Base-by-base conservation (phyloP, 495 filamentous ascomycete genomes). In the Aspergillus nanangensis region DNA sequence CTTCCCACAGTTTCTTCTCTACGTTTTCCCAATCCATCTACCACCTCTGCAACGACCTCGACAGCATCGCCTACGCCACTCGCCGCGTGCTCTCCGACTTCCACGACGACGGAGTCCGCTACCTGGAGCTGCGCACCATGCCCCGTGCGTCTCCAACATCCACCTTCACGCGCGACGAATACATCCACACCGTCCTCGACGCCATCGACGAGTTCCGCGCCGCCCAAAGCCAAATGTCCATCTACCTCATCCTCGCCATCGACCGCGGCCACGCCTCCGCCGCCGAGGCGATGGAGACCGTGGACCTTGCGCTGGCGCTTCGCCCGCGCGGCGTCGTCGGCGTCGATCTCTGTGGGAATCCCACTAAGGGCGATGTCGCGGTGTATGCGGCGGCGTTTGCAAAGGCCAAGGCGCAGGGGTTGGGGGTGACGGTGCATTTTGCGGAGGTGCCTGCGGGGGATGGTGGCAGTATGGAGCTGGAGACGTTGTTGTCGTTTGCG, bases 41-140 rank as follows among this genome's bases (percentile, higher is more conserved):
- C 62, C 64, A 74, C 44, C 77, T 93, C 10, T 74, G 81, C 65
- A 79, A 79, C 57, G 78, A 82, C 51, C 56, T 68, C 10, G 52
- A 64, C 2, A 77, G 75, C 51, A 62, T 93, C 18, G 58, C 59
- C 45, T 77, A 77, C 60, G 78, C 86, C 38, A 91, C 88, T 5
- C 69, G 66, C 34, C 74, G 79, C 22, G 86, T 93, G 7, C 74
- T 93, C n/a, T 51, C 67, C 20, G 77, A 83, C 62, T 95, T 93
- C 53, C 70, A 75, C 36, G 57, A 54, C 19, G 88, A 93, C 48
- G 86, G 86, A 21, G 83, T 92, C 9, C 74, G 80, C 34, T 92
- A 94, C 55, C 74, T 91, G 22, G 89, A 94, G 55, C 77, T 94
- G 4, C 81, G 89, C 21, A 90, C 88, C 4, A 93, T 88, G 3